phyloP scores from a whole-genome alignment of 1,284 basidiomycete genomes.

The Thecaphora frezii region DNA sequence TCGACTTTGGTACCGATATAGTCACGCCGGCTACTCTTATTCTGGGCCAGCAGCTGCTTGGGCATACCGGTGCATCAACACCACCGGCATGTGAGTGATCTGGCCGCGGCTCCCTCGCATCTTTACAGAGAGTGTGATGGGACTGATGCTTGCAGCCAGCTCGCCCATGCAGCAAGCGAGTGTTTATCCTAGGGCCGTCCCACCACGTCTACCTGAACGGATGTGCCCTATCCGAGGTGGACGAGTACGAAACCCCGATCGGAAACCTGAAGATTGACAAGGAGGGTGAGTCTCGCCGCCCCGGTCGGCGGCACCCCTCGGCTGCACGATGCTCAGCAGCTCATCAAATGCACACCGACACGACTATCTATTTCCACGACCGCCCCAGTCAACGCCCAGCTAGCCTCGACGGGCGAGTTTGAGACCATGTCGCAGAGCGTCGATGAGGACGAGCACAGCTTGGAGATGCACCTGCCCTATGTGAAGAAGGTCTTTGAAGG shows the following conservation, averaged over 20 bases:
- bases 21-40: constrained; percentile 94
- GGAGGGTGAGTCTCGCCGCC: constrained; percentile 66
- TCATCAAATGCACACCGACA: background rate
- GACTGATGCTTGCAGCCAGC: background rate
- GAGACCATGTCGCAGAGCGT: constrained; percentile 68
- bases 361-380: background rate
- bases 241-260: constrained; percentile 79
- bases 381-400: constrained; percentile 68
- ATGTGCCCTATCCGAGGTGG: constrained; percentile 79
- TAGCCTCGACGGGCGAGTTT: constrained; percentile 73
- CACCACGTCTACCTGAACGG: constrained; percentile 86
- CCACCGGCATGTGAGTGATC: constrained; percentile 70
- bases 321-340: no score
- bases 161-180: constrained; percentile 69
- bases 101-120: background rate
- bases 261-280: constrained; percentile 78
- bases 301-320: background rate
- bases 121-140: background rate
- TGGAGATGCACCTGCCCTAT: constrained; percentile 97
- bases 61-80: constrained; percentile 89
- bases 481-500: constrained; percentile 81
- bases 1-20: constrained; percentile 11
- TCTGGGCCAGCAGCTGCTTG: constrained; percentile 91
- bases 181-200: constrained; percentile 93
- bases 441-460: constrained; percentile 93